Base-by-base conservation (phyloP, 2,329 filamentous ascomycete species). In the Aspergillus viridinutans region DNA sequence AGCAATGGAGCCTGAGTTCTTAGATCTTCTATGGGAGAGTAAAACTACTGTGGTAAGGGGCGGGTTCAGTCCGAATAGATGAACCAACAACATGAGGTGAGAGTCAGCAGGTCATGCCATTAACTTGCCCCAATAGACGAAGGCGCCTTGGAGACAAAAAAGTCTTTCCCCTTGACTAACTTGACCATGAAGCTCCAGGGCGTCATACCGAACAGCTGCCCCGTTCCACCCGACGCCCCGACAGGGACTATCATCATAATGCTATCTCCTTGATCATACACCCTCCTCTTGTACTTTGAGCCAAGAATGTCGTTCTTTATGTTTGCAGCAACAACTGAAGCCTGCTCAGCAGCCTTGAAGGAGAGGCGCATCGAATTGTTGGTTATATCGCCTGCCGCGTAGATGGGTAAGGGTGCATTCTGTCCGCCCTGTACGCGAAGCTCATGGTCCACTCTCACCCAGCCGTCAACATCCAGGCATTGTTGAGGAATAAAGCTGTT, bases 401-500 rank as follows among this genome's bases (percentile, higher is more conserved):
- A 73, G 23, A 73, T 68, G 1, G 63, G 58, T 40, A 61, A 52
- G 9, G n/a, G 3, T 12, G n/a, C 40, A 12, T 9, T 12, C 17
- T 43, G 14, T 23, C 40, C 35, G 49, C n/a, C 54, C 43, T 59
- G 55, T 12, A 71, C 69, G 2, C 66, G 67, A 38, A 71, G 59
- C 42, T 72, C 56, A 5, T 60, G 61, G 62, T 84, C 77, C 6
- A 78, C 80, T 26, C 71, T 71, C 48, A 86, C 77, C 67, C 79
- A 81, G 14, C 79, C 79, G n/a, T 67, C 58, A 0, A 71, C 67
- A 57, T 77, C 71, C 3, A 85, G 73, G 43, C 82, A 76, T 6
- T 72, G 64, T 3, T 64, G 52, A 0, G 83, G 81, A 1, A 86
- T 69, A 66, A 78, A 85, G 8, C 71, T 72, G 21, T 77, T 81